These are phyloP conservation scores for Ceratocystis colombiana DNA, from an alignment of 2,329 filamentous ascomycete species.

Conservation along the genomic window DNA sequence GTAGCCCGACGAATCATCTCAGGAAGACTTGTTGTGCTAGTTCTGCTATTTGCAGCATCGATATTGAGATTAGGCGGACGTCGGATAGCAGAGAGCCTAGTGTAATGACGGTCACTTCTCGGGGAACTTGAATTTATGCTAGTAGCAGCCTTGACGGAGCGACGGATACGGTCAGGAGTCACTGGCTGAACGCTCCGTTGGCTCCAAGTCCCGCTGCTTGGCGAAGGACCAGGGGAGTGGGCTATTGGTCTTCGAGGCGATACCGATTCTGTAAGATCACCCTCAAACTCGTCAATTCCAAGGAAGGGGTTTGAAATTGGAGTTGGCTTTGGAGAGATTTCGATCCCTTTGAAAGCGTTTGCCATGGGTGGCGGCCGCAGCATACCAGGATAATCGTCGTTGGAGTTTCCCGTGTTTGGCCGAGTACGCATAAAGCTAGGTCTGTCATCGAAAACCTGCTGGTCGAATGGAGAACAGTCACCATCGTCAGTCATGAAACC, in stretches of 20 bases:
- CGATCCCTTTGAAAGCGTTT: conserved; percentile 20
- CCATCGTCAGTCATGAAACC: conserved; percentile 21
- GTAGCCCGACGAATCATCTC: conserved; percentile 87
- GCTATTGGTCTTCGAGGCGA: neutral
- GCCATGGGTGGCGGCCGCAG: neutral
- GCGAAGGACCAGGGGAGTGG: conserved; percentile 1
- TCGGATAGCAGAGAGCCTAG: conserved; percentile 45
- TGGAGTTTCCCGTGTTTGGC: conserved; percentile 29
- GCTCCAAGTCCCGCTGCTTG: neutral
- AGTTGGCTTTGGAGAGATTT: neutral
- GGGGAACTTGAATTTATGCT: conserved; percentile 35
- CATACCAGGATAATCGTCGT: conserved; percentile 9
- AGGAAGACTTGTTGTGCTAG: conserved; percentile 81
- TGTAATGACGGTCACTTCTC: conserved; percentile 32
- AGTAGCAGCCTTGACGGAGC: conserved; percentile 42
- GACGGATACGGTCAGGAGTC: conserved; percentile 38
- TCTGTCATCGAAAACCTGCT: conserved; percentile 17
- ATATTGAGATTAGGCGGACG: conserved; percentile 70
- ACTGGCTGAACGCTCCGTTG: conserved; percentile 27
- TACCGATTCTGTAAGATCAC: neutral
- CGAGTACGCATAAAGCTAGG: conserved; percentile 19
- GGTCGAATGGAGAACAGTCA: conserved; percentile 15
- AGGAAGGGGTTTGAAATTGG: conserved; percentile 7
- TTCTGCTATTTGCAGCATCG: conserved; percentile 70
- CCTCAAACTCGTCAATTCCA: conserved; percentile 10